Evolutionary conservation across 768 basidiomycete species (phyloP), one percentile per base, ranked within the genome.

Genomic region (Hebeloma cylindrosporum): DNA sequence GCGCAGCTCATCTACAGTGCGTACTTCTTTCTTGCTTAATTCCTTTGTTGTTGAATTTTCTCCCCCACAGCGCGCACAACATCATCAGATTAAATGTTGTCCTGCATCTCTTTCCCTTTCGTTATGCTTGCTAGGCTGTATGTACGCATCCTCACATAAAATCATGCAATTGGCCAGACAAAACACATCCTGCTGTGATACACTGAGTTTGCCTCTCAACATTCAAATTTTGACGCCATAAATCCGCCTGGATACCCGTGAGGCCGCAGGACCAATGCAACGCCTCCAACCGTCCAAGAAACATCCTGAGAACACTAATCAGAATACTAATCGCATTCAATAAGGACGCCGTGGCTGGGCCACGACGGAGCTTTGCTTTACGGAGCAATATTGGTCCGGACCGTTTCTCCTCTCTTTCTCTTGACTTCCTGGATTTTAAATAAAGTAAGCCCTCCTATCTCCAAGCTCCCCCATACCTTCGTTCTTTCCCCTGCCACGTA

Each of bases 1-100:
- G 76, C 79, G 48, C 95, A 99, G 72, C 74, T 93, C 65, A 82
- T 99, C 61, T 98, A 97, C 88, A 97, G 92, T 93, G 63, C 25
- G 39, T 44, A 30, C 13, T 16, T n/a, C 20, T 46, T 28, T 40
- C 40, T 16, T 35, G 25, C 21, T 38, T n/a, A 37, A 16, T n/a
- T 8, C 7, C 20, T 7, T 28, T 17, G 9, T 25, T 30, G 8
- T 33, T 13, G 9, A 26, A 26, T 4, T 10, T 32, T 41, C 40
- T 29, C 38, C 30, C 21, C 50, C 39, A 2, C 45, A 78, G 78
- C 78, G 58, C 74, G 78, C 53, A 69, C 66, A 65, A 79, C 77
- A 53, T 60, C 73, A 48, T 60, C 73, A 49, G 78, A 79, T 58
- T 79, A 77, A 55, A 62, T 47, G 40, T 42, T 22, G 40, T 29